Conservation (phyloP, 2,329 filamentous ascomycete genomes). For the Aspergillus ibericus region DNA sequence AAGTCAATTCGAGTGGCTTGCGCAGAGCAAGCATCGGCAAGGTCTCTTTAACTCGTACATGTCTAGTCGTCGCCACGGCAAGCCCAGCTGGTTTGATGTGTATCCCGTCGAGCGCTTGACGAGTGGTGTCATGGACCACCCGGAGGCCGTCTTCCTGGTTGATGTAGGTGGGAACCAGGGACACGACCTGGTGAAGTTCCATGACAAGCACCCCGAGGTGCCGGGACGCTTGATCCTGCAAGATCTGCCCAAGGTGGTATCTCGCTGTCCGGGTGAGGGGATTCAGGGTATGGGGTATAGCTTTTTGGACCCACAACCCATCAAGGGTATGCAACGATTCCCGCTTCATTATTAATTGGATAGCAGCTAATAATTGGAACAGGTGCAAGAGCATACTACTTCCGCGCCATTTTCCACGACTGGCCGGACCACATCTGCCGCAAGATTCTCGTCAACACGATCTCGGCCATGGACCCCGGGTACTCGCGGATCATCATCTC, state of each 20-base stretch:
- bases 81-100: constrained; percentile 32
- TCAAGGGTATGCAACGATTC: constrained; percentile 23
- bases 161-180: constrained; percentile 47
- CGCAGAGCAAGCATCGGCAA: constrained; percentile 26
- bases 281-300: constrained; percentile 36
- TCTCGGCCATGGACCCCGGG: constrained; percentile 31
- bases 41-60: constrained; percentile 36
- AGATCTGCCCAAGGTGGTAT: constrained; percentile 37
- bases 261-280: constrained; percentile 6
- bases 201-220: constrained; percentile 31
- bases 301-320: constrained; percentile 35
- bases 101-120: constrained; percentile 30
- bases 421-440: constrained; percentile 37
- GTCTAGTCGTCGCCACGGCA: constrained; percentile 32
- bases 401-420: constrained; percentile 41
- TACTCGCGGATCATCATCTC: constrained; percentile 38
- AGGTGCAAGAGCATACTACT: constrained; percentile 39
- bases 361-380: background rate
- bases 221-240: constrained; percentile 41
- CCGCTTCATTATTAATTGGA: no score
- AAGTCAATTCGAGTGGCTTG: constrained; percentile 37
- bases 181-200: constrained; percentile 37
- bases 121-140: constrained; percentile 21
- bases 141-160: constrained; percentile 38
- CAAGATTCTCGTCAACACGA: constrained; percentile 34